A percentile compares a stretch with the other conserved stretches of the same genome.
Conservation (phyloP, 106 monocot species). For the Allium sativum region DNA sequence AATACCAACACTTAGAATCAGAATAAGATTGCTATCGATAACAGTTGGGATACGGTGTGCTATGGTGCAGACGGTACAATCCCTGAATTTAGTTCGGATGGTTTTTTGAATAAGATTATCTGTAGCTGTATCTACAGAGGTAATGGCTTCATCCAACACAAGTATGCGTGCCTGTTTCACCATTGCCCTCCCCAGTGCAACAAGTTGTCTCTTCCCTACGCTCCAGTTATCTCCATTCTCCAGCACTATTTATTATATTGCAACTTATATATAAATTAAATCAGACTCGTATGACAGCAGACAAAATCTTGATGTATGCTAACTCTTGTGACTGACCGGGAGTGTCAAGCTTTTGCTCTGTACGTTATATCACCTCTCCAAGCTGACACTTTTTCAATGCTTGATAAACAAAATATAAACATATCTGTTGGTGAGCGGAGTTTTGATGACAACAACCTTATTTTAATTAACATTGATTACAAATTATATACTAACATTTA, state of each 20-base stretch:
- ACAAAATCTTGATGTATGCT: too few species aligned
- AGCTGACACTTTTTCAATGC: constrained; percentile 97
- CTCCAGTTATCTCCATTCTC: constrained; percentile 99
- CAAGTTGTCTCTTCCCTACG: constrained; percentile 85
- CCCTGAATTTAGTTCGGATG: constrained; percentile 62
- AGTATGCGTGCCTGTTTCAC: constrained; percentile 72
- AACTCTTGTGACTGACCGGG: constrained; percentile 46
- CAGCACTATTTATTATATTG: too few species aligned
- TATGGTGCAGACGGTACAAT: constrained; percentile 87
- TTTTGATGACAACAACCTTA: too few species aligned
- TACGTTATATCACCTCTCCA: constrained; percentile 61
- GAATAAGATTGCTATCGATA: constrained; percentile 83
- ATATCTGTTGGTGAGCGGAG: too few species aligned
- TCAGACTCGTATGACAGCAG: too few species aligned
- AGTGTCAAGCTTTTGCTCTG: constrained; percentile 62
- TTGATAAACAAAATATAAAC: constrained; percentile 28
- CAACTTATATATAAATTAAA: too few species aligned
- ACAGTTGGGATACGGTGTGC: constrained; percentile 96
- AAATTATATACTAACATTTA: too few species aligned
- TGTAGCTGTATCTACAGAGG: constrained; percentile 90
- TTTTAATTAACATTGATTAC: too few species aligned
- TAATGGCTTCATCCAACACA: constrained; percentile 94
- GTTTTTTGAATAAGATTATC: constrained; percentile 88
- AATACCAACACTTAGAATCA: constrained; percentile 83
- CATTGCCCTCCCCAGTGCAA: constrained; percentile 70